Evolutionary conservation across 495 filamentous ascomycete species (phyloP), one percentile per base, ranked within the genome.

Genomic region (Podospora bellae-mahoneyi): DNA sequence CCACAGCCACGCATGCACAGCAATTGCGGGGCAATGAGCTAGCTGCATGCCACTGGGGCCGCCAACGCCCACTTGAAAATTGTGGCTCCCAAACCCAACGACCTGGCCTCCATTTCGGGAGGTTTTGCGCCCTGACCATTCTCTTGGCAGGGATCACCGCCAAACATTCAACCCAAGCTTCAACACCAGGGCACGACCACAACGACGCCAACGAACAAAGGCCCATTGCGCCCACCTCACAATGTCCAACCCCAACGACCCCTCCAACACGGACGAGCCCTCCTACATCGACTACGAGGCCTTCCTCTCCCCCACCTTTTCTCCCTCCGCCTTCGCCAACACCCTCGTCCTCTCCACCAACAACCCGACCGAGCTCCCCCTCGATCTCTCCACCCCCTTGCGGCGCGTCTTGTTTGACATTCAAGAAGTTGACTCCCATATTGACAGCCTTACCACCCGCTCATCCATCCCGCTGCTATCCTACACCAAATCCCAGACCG

Each of bases 241-340:
- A 59, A 53, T 44, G 34, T 32, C 64, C 61, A 18, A 65, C 65
- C 16, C 64, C 55, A 64, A 70, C 69, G 70, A 73, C 68, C 71
- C 71, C 59, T 26, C 39, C 59, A 53, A 74, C 62, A 73, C 76
- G 23, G 81, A 82, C 32, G 89, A 90, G 60, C 85, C 88, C 19
- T 96, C 94, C 18, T 99, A 99, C 82, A 94, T 99, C 77, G 93
- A 99, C 84, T 97, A 97, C 80, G 92, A 96, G 73, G 83, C 91
- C 71, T 96, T 99, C 79, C 85, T 97, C 69, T 88, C 91, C 70
- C 93, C 94, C 2, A 74, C 83, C 60, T 98, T 99, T 82, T 90
- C 87, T 13, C 85, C 96, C 2, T 77, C 89, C 58, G 78, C 86
- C 39, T 97, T 97, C 73, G 94, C 95, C 72, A 96, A 97, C 78